phyloP scores from a whole-genome alignment of 805 yeast genomes.

The Candida alai region DNA sequence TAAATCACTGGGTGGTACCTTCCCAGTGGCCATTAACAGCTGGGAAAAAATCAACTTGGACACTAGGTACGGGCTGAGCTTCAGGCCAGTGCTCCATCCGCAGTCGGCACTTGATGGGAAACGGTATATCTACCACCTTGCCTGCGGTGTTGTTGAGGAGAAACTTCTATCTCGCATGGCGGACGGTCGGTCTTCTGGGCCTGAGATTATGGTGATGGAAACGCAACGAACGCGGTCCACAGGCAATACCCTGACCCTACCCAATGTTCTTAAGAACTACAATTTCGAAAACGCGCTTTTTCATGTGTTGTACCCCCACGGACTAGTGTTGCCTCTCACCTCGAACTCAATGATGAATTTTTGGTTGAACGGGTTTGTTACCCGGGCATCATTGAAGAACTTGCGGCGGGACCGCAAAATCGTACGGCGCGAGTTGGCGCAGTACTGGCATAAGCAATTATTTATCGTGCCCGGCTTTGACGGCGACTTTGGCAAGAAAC shows the following conservation, averaged over 20 bases:
- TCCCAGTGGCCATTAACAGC: constrained; percentile 9
- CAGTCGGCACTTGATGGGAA: constrained; percentile 22
- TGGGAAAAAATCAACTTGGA: constrained; percentile 30
- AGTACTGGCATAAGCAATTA: constrained; percentile 9
- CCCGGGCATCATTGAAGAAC: constrained; percentile 6
- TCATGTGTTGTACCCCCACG: constrained; percentile 12
- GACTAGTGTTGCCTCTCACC: constrained; percentile 32
- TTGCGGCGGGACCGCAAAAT: no score
- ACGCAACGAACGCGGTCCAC: constrained; percentile 38
- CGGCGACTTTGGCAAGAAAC: no score
- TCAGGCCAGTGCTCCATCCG: constrained; percentile 7
- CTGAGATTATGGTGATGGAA: constrained; percentile 34
- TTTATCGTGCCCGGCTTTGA: constrained; percentile 8
- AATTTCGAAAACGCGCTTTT: constrained; percentile 33
- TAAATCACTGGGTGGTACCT: constrained; percentile 10
- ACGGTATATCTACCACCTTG: constrained; percentile 20
- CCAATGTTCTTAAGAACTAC: constrained; percentile 35
- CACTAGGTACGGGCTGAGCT: constrained; percentile 10
- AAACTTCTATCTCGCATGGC: constrained; percentile 17
- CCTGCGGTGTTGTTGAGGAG: constrained; percentile 17
- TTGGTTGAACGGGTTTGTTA: constrained; percentile 34
- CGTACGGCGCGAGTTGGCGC: constrained; percentile 7
- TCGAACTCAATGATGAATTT: constrained; percentile 35
- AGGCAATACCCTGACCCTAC: constrained; percentile 31
- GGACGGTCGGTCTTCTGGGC: no score